Base-by-base conservation (phyloP, 352 stramenopile genomes). In the Pythium sukuiense region DNA sequence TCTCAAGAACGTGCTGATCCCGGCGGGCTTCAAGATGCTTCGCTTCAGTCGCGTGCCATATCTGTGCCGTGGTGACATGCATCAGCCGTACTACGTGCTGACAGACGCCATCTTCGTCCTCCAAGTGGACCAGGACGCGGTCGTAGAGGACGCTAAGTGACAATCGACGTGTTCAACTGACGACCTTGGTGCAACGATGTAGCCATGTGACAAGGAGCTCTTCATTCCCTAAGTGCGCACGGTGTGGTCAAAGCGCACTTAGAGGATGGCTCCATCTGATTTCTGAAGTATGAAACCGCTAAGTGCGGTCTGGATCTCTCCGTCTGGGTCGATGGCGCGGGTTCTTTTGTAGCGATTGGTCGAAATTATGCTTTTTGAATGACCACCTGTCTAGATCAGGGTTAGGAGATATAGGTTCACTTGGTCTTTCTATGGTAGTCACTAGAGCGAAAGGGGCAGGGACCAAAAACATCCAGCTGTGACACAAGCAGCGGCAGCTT, bases 91-190 rank as follows among this genome's bases (percentile, higher is more conserved):
- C 76, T 93, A 93, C 63, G 84, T 93, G 58, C 71, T 95, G 13
- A 89, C 79, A n/a, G 87, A 95, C 61, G 87, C 87, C 27, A 86
- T 95, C 57, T 93, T 93, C 67, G 85, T 92, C 66, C 65, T 93
- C 6, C 69, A 87, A 75, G 77, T 90, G 13, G 79, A 84, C 65
- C 35, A 41, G 13, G 65, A 73, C 30, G 55, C 46, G 30, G 32
- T 18, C 8, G 60, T 55, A 20, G 24, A 24, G 9, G 37, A 61
- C 1, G 27, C 6, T 20, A 8, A 43, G 3, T 52, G 48, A 32
- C 32, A 48, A 46, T 13, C 54, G 18, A 46, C 49, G 26, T 37
- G 27, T 55, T 3, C 16, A 49, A 49, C 3, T 48, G 39, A 48
- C 39, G 39, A 48, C 14, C 39, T 26, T 26, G 18, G 14, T 50